Base-by-base conservation (phyloP, 139 green algal species). In the Ulvella scutata region DNA sequence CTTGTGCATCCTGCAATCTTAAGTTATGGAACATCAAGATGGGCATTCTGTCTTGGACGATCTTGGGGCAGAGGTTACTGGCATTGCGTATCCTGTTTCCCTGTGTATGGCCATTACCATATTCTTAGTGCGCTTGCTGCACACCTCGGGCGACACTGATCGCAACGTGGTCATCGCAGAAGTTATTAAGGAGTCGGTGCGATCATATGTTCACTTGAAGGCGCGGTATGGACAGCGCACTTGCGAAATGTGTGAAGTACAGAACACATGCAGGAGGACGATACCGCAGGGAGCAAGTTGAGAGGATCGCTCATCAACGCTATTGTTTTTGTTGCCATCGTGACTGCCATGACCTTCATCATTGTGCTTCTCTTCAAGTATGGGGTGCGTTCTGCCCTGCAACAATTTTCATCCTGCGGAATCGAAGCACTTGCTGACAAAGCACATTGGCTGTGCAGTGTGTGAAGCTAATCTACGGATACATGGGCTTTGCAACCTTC, bases 401-500 rank as follows among this genome's bases (percentile, higher is more conserved):
- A 7, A 38, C 17, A 23, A 10, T 23, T 28, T 82, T 43, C n/a
- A 35, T 23, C 17, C 44, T 59, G 43, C 61, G 61, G n/a, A 13
- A 26, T 59, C 40, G 40, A 26, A 17, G 40, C 40, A 17, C 17
- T 59, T 59, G 40, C 17, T 13, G 13, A n/a, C n/a, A n/a, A n/a
- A n/a, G n/a, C n/a, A n/a, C n/a, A n/a, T n/a, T 21, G 35, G 26
- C 44, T n/a, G 36, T 79, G 72, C 85, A 94, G 89, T 96, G 85
- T 73, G 86, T 87, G 73, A 83, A 82, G 13, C 31, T 90, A 37
- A 97, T 99, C 9, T 97, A 89, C 62, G 88, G 60, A 3, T 99
- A 98, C 86, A 96, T 99, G 90, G 90, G 82, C 2, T 97, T 98
- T 80, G 85, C 90, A 0, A 87, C 91, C 51, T 93, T 98, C 76